A percentile compares a stretch with the other conserved stretches of the same genome.
phyloP scores from a whole-genome alignment of 2,329 filamentous ascomycete species.

The Colletotrichum orchidophilum region DNA sequence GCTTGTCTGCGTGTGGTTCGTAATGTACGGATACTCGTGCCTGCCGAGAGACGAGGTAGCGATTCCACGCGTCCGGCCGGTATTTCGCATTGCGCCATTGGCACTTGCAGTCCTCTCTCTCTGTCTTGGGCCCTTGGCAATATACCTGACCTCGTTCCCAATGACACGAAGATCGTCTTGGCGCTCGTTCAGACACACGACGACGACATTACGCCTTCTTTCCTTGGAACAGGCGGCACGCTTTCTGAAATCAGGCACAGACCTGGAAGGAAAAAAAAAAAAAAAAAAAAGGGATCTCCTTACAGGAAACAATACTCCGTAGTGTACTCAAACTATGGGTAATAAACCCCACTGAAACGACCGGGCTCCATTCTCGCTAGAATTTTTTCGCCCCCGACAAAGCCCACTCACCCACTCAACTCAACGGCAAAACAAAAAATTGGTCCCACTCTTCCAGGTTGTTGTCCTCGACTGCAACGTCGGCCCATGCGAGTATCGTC shows the following conservation, averaged over 20 bases:
- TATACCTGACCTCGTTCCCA: background rate
- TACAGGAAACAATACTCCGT: background rate
- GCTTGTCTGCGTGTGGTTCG: background rate
- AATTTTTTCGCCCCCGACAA: background rate
- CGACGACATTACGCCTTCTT: background rate
- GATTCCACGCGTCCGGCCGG: background rate
- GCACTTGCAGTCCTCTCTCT: background rate
- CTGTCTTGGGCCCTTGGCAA: background rate
- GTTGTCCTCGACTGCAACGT: no score
- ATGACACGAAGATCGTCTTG: background rate
- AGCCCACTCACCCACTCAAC: no score
- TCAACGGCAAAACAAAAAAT: no score
- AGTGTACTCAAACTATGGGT: no score
- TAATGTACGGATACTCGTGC: background rate
- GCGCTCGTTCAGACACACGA: slow-evolving; percentile 2
- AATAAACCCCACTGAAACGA: background rate
- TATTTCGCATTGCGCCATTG: background rate
- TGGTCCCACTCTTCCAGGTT: no score
- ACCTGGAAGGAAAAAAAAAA: no score
- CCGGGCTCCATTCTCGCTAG: background rate
- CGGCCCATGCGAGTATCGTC: no score
- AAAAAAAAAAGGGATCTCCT: no score
- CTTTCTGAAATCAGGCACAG: background rate
- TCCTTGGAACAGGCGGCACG: background rate
- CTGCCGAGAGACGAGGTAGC: background rate